Evolutionary conservation across 139 green algal species (phyloP).

Genomic region (Desmodesmus armatus): DNA sequence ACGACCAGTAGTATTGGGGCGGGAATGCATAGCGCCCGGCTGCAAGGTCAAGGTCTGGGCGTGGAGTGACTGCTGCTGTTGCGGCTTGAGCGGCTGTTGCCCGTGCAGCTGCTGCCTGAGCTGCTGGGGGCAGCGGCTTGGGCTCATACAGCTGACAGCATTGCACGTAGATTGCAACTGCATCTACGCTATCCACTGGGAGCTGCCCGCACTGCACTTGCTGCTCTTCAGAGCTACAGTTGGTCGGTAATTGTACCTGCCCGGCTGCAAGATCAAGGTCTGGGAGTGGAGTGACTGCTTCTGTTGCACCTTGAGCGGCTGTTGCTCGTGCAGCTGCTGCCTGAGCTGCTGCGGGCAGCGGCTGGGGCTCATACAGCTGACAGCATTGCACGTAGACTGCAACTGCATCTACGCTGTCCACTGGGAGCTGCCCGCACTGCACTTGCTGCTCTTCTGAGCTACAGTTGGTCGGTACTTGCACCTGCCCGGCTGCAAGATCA

Average conservation of each 20-base stretch:
- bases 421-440: conserved; percentile 8
- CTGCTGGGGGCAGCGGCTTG: not conserved
- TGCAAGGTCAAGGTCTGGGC: conserved; percentile 11
- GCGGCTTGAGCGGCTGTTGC: not conserved
- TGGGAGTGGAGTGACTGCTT: not conserved
- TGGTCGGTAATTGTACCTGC: no score
- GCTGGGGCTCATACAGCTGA: not conserved
- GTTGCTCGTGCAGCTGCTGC: not conserved
- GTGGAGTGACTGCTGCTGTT: not conserved
- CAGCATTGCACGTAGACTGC: conserved; percentile 3
- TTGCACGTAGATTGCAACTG: not conserved
- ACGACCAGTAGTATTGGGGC: no score
- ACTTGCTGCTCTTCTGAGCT: not conserved
- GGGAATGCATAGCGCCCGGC: no score
- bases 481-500: not conserved
- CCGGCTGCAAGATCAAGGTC: not conserved
- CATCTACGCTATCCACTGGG: not conserved
- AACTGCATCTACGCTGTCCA: not conserved
- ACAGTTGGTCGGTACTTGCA: no score
- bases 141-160: not conserved
- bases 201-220: conserved; percentile 16
- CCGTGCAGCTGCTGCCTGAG: not conserved
- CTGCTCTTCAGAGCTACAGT: not conserved
- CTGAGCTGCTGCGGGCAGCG: not conserved
- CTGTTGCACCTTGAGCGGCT: not conserved